Base-by-base conservation (phyloP, 257 asterid species). In the Rhazya stricta region DNA sequence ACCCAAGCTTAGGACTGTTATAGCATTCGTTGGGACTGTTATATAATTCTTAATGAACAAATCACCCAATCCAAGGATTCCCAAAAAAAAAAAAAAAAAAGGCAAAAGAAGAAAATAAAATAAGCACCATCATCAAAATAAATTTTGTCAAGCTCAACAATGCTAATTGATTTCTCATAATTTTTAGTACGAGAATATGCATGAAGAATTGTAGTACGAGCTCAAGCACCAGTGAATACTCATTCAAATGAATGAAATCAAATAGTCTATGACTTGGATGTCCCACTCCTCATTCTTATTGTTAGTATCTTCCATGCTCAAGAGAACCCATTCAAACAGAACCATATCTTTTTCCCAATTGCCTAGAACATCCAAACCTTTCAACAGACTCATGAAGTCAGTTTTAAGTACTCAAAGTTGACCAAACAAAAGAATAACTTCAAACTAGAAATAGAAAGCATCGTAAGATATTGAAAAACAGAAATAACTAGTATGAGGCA, bases 291-390 rank as follows among this genome's bases (percentile, higher is more conserved):
- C 93, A 77, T 85, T 81, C 51, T 82, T 65, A 54, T 8, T 69
- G 18, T 43, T 21, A 60, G 32, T 39, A 51, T 73, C 84, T 74
- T 82, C 82, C 78, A 80, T 70, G 67, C 90, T 89, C 46, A 84
- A 76, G 71, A 94, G 91, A 83, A 87, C 81, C 99, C 98, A 94
- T 76, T 94, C 98, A 81, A 91, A 92, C 89, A 92, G 71, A 83
- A 90, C 9, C 75, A 92, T 81, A 29, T 97, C 94, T 84, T 84
- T 89, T 46, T 88, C 94, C 84, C 89, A 78, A 51, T 80, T 76
- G 0, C 93, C 96, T 27, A 86, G 80, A 75, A 91, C 42, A 76
- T 92, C 99, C 82, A 94, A 86, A 29, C 89, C 95, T 75, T 90
- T 90, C 86, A 92, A 78, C 30, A 94, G 80, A 82, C 97, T 86